A percentile compares a stretch with the other conserved stretches of the same genome.
phyloP scores from a whole-genome alignment of 2,329 filamentous ascomycete species.

The Cladosporium sp. region DNA sequence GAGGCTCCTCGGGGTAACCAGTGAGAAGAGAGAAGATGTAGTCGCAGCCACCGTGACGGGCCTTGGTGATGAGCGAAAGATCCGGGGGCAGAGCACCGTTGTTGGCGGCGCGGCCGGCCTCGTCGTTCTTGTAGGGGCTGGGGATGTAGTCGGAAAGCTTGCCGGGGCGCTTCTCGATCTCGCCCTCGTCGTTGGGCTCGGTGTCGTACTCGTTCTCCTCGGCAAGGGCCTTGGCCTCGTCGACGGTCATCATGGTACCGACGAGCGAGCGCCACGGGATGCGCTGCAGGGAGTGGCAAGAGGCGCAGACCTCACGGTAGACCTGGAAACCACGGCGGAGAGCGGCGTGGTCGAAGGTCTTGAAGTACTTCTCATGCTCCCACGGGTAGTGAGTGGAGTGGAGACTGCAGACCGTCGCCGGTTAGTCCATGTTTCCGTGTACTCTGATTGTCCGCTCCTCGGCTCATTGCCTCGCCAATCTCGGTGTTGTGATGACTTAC shows the following conservation, averaged over 20 bases:
- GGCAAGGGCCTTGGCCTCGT: constrained; percentile 95
- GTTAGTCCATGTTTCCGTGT: constrained; percentile 13
- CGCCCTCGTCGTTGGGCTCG: constrained; percentile 96
- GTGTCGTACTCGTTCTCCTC: constrained; percentile 99
- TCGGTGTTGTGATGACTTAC: constrained; percentile 57
- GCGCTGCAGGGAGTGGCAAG: constrained; percentile 94
- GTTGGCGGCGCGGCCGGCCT: constrained; percentile 96
- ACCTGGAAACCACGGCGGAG: constrained; percentile 99
- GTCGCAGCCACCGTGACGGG: constrained; percentile 92
- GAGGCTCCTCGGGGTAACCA: constrained; percentile 94
- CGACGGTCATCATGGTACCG: constrained; percentile 87
- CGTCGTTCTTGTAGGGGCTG: constrained; percentile 95
- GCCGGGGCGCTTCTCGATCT: constrained; percentile 97
- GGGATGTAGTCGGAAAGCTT: constrained; percentile 98
- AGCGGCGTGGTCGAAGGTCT: constrained; percentile 96
- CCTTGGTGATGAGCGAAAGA: constrained; percentile 97
- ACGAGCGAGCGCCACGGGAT: constrained; percentile 92
- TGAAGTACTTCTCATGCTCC: constrained; percentile 87
- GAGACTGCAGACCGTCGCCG: constrained; percentile 56
- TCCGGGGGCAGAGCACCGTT: constrained; percentile 96
- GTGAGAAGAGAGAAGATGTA: constrained; percentile 98
- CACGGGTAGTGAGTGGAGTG: constrained; percentile 91
- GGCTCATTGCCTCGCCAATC: neutral
- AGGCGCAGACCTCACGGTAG: constrained; percentile 96
- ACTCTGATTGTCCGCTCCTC: constrained; percentile 10